Evolutionary conservation across 106 monocot genomes (phyloP).

Genomic region (Gastrodia elata): DNA sequence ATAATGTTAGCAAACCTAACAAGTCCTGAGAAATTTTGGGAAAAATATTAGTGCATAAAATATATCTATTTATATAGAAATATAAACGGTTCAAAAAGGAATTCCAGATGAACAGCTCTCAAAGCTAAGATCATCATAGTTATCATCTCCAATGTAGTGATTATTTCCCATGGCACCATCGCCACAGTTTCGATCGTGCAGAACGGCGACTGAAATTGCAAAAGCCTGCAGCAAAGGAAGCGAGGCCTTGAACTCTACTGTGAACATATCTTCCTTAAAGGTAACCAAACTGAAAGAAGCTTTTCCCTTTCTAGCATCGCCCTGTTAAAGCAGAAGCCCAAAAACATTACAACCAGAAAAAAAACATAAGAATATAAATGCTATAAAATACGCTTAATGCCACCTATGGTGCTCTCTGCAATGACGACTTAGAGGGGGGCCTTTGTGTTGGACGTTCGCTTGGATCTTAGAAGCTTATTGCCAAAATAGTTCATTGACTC

Average conservation of each 20-base stretch:
- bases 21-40: too few species aligned
- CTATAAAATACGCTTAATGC: neutral
- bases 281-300: slow-evolving; percentile 58
- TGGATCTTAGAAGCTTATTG: too few species aligned
- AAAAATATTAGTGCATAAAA: too few species aligned
- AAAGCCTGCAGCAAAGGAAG: slow-evolving; percentile 72
- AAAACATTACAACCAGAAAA: neutral
- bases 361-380: neutral
- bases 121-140: slow-evolving; percentile 14
- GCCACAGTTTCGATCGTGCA: slow-evolving; percentile 35
- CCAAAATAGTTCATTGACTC: too few species aligned
- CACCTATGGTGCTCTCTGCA: too few species aligned
- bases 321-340: slow-evolving; percentile 19
- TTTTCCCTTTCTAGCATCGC: slow-evolving; percentile 20
- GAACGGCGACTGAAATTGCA: slow-evolving; percentile 51
- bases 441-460: too few species aligned
- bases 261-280: slow-evolving; percentile 61
- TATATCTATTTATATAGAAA: too few species aligned
- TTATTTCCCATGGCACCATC: slow-evolving; percentile 1
- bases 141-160: slow-evolving; percentile 1
- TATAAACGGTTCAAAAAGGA: neutral
- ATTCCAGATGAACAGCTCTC: slow-evolving; percentile 2
- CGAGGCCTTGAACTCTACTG: slow-evolving; percentile 55
- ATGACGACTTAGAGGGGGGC: too few species aligned
- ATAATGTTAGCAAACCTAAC: too few species aligned